phyloP scores from a whole-genome alignment of 768 basidiomycete genomes.

The Cyclocybe aegerita region DNA sequence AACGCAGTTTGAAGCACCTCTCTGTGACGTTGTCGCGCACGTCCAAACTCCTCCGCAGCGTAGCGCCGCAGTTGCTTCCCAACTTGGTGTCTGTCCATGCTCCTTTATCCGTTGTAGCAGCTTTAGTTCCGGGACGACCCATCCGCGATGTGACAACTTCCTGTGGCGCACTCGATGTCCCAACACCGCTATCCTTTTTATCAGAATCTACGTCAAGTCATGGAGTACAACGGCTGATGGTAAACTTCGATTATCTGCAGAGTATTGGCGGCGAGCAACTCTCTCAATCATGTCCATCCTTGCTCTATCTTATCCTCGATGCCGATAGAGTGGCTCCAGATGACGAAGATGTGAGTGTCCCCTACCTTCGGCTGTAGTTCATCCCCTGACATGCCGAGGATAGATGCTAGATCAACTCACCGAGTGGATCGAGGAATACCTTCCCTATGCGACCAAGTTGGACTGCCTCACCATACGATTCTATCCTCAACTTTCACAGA shows the following conservation, averaged over 20 bases:
- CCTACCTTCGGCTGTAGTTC: background rate
- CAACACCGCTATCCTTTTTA: conserved; percentile 15
- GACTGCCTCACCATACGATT: conserved; percentile 20
- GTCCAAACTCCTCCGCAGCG: background rate
- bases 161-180: background rate
- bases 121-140: conserved; percentile 19
- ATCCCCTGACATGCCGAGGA: background rate
- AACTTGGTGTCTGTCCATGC: conserved; percentile 16
- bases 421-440: conserved; percentile 21
- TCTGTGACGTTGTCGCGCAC: conserved; percentile 2
- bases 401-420: conserved; percentile 21
- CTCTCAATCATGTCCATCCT: conserved; percentile 12
- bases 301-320: conserved; percentile 17
- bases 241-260: conserved; percentile 17
- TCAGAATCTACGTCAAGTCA: conserved; percentile 12
- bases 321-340: conserved; percentile 19
- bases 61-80: conserved; percentile 9
- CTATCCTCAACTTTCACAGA: conserved; percentile 15
- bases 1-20: conserved; percentile 13
- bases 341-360: conserved; percentile 14
- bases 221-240: conserved; percentile 19
- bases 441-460: conserved; percentile 15
- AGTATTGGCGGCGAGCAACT: conserved; percentile 12
- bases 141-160: conserved; percentile 14
- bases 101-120: conserved; percentile 18